Evolutionary conservation across 2,329 filamentous ascomycete genomes (phyloP).

Genomic region (Massarina eburnea): DNA sequence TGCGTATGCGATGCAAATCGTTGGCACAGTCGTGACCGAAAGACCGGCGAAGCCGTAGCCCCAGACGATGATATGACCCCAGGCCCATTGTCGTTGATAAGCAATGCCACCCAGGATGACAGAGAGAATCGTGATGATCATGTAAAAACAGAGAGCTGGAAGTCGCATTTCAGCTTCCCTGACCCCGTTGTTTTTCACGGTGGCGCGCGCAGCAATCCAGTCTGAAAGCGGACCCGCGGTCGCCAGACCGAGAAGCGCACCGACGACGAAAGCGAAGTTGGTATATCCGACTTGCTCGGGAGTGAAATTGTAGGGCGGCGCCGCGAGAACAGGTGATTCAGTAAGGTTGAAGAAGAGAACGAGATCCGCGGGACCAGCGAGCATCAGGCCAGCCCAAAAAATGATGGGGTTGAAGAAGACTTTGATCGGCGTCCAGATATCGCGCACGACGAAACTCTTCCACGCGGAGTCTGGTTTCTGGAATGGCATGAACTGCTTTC

Average conservation of each 20-base stretch:
- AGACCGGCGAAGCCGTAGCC: constrained; percentile 51
- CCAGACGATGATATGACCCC: constrained; percentile 52
- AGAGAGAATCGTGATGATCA: constrained; percentile 54
- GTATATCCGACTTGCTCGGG: constrained; percentile 51
- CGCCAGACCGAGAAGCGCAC: constrained; percentile 55
- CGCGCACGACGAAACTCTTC: constrained; percentile 46
- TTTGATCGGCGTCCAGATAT: constrained; percentile 44
- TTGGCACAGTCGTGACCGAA: constrained; percentile 46
- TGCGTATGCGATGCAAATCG: constrained; percentile 49
- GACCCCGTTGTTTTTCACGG: constrained; percentile 56
- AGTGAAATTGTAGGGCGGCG: constrained; percentile 50
- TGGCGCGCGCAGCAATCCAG: constrained; percentile 58
- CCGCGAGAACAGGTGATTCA: constrained; percentile 50
- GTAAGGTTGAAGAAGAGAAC: constrained; percentile 56
- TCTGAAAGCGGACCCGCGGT: constrained; percentile 60
- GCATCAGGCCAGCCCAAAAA: constrained; percentile 38
- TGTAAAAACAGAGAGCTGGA: constrained; percentile 48
- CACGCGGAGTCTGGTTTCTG: constrained; percentile 43
- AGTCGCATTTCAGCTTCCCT: constrained; percentile 62
- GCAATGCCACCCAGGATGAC: constrained; percentile 52
- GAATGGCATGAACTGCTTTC: constrained; percentile 42
- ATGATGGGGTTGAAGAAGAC: constrained; percentile 52
- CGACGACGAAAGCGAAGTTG: constrained; percentile 52
- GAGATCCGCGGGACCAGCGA: constrained; percentile 42
- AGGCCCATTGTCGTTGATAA: constrained; percentile 53